Evolutionary conservation across 129 eudicot species (phyloP).

Genomic region (Daucus carota): DH1_v3.0 NC_030383.2:61723501-61724000

Average conservation of each 20-base stretch:
- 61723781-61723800: slow-evolving; percentile 56
- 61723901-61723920: neutral
- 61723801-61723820: neutral
- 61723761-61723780: slow-evolving; percentile 75
- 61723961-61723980: neutral
- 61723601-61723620: neutral
- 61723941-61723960: too few species aligned
- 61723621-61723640: slow-evolving; percentile 49
- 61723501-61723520: neutral
- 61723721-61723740: slow-evolving; percentile 59
- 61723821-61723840: neutral
- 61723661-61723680: slow-evolving; percentile 46
- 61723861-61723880: neutral
- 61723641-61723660: slow-evolving; percentile 53
- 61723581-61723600: neutral
- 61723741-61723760: slow-evolving; percentile 71
- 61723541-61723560: neutral
- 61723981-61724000: neutral
- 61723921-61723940: neutral
- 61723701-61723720: slow-evolving; percentile 53
- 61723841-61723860: neutral
- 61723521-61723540: neutral
- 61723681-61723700: slow-evolving; percentile 47
- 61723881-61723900: neutral
- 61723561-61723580: neutral